Base-by-base conservation (phyloP, 139 green algal genomes). In the Monoraphidium neglectum region DNA sequence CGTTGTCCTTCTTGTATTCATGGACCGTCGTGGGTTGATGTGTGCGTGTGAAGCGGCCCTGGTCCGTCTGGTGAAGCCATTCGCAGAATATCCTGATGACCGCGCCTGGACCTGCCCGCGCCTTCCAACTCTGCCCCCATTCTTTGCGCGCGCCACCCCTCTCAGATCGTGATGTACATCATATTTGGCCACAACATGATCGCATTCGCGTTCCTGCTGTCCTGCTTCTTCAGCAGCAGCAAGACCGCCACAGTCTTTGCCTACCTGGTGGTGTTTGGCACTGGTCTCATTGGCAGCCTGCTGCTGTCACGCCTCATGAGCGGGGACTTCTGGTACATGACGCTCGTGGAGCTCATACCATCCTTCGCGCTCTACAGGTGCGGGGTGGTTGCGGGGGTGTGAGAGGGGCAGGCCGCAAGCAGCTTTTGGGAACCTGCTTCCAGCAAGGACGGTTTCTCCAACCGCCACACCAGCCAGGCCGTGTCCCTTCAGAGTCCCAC, bases 171-270 rank as follows among this genome's bases (percentile, higher is more conserved):
- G 33, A 93, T 97, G 61, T 97, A 94, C 85, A 88, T 97, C 53
- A 53, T 98, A 2, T 96, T 93, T 84, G 83, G 88, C 81, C 90
- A 95, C 84, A 88, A 87, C 74, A 89, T 97, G 83, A 89, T 98
- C 16, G 88, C 91, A 4, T 92, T 92, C 32, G 80, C 88, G 8
- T 97, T 98, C 79, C 80, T 96, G 70, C 78, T 95, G 8, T 91
- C 82, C 70, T 88, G 83, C 38, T 72, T 95, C 63, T 96, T 97
- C 84, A 75, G 57, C 70, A 84, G 71, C 33, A 72, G 85, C 3
- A 84, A 86, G 72, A 96, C 90, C 0, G 89, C 86, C 40, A 84
- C 87, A 30, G 79, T 92, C 28, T 84, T 89, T 5, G 86, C 84
- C 30, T 97, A 92, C 84, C 68, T 97, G 30, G 94, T 93, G 69